These are phyloP conservation scores for Dendryphion nanum DNA, from an alignment of 2,329 filamentous ascomycete species.

Conservation along the genomic window DNA sequence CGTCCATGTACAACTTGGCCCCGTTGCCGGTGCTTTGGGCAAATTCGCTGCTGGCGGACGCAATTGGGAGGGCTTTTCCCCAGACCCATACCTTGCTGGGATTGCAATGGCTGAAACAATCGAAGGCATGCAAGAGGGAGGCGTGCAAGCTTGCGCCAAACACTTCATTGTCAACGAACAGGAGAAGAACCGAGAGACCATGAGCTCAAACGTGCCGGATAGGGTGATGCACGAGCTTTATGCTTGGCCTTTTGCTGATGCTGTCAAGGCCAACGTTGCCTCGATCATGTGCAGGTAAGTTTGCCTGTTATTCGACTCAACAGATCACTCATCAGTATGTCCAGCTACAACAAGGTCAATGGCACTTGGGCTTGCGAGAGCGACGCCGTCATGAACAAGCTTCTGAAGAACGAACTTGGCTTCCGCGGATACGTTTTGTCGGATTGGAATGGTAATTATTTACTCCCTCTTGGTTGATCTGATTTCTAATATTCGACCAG, in stretches of 20 bases:
- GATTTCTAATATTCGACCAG: conserved; percentile 25
- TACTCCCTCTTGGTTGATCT: neutral
- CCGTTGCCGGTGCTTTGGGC: conserved; percentile 43
- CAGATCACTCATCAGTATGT: conserved; percentile 1
- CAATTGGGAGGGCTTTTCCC: conserved; percentile 51
- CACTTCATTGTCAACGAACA: conserved; percentile 66
- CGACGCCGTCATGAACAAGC: conserved; percentile 47
- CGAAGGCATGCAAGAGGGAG: conserved; percentile 44
- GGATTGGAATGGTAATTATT: conserved; percentile 42
- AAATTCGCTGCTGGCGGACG: conserved; percentile 42
- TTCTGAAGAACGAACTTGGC: conserved; percentile 53
- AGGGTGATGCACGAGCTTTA: conserved; percentile 75
- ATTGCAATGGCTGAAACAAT: conserved; percentile 45
- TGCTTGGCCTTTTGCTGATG: conserved; percentile 75
- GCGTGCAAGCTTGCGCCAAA: conserved; percentile 44
- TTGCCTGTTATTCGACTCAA: neutral
- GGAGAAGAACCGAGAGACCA: conserved; percentile 50
- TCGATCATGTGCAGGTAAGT: conserved; percentile 46
- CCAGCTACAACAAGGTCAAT: conserved; percentile 42
- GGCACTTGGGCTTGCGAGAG: conserved; percentile 53
- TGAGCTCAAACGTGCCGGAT: conserved; percentile 64
- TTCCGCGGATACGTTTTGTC: conserved; percentile 49
- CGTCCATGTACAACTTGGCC: conserved; percentile 44
- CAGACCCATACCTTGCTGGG: conserved; percentile 50
- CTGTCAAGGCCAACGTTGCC: conserved; percentile 63